A percentile compares a stretch with the other conserved stretches of the same genome.
phyloP scores from a whole-genome alignment of 2,329 filamentous ascomycete genomes.

The Tolypocladium guangdongense region DNA sequence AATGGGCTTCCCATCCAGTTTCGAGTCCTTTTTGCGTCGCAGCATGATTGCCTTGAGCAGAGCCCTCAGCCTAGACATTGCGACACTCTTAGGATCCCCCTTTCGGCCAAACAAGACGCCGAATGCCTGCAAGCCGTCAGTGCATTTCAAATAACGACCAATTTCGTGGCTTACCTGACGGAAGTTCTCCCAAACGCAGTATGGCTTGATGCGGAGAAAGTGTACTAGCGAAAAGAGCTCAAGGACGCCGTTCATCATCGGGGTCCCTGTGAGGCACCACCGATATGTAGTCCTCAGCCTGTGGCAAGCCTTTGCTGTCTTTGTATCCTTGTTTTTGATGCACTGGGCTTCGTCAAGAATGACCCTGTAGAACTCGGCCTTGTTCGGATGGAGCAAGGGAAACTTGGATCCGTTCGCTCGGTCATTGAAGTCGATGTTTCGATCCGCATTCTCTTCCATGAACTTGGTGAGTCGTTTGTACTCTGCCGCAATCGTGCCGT shows the following conservation, averaged over 20 bases:
- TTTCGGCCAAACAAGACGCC: constrained; percentile 24
- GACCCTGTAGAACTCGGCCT: constrained; percentile 63
- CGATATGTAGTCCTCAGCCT: constrained; percentile 56
- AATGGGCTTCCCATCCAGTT: constrained; percentile 72
- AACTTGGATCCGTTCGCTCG: constrained; percentile 27
- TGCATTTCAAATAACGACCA: constrained; percentile 1
- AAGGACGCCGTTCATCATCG: constrained; percentile 76
- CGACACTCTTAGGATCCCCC: constrained; percentile 43
- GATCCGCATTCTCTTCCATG: constrained; percentile 34
- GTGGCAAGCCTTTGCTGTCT: constrained; percentile 58
- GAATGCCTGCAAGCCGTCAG: constrained; percentile 25
- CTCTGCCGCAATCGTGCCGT: constrained; percentile 56
- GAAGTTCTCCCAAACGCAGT: constrained; percentile 55
- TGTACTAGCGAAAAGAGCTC: constrained; percentile 70
- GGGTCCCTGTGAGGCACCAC: constrained; percentile 75
- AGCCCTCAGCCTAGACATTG: constrained; percentile 62
- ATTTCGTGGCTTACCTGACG: constrained; percentile 29
- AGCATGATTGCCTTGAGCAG: constrained; percentile 73
- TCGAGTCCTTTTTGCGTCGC: constrained; percentile 68
- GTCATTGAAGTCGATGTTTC: constrained; percentile 23
- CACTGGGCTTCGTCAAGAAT: constrained; percentile 78
- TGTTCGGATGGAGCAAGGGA: constrained; percentile 48
- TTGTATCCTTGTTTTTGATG: constrained; percentile 69
- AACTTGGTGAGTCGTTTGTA: constrained; percentile 52
- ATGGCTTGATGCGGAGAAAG: constrained; percentile 69